These are phyloP conservation scores for Aspergillus pseudoglaucus DNA, from an alignment of 2,329 filamentous ascomycete genomes.

Conservation along the genomic window DNA sequence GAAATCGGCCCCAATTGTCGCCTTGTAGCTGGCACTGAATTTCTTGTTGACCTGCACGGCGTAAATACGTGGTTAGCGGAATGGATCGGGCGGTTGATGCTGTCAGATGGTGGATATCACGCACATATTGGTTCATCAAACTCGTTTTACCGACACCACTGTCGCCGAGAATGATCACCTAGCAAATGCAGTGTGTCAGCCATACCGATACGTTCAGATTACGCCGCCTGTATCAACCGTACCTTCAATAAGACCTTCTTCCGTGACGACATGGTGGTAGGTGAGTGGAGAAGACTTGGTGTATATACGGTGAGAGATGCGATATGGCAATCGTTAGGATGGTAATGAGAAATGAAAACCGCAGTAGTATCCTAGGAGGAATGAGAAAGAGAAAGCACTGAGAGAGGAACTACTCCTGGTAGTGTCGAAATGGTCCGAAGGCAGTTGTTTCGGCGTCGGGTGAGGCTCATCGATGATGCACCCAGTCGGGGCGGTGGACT, in stretches of 20 bases:
- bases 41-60: slow-evolving; percentile 90
- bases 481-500: slow-evolving; percentile 24
- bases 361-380: background rate
- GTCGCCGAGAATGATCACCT: slow-evolving; percentile 99
- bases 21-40: slow-evolving; percentile 99
- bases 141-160: slow-evolving; percentile 99
- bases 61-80: slow-evolving; percentile 10
- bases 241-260: slow-evolving; percentile 93
- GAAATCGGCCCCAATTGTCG: slow-evolving; percentile 97
- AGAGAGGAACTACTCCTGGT: background rate
- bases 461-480: slow-evolving; percentile 28
- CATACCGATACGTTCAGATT: background rate
- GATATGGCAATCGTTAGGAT: background rate
- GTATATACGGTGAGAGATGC: background rate
- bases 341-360: background rate
- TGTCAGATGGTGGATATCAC: slow-evolving; percentile 27
- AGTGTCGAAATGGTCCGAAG: slow-evolving; percentile 5
- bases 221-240: slow-evolving; percentile 20
- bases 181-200: slow-evolving; percentile 11
- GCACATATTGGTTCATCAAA: slow-evolving; percentile 99
- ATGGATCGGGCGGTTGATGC: slow-evolving; percentile 1
- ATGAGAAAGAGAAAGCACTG: background rate
- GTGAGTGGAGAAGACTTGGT: slow-evolving; percentile 1
- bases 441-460: background rate
- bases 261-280: slow-evolving; percentile 60